A percentile compares a stretch with the other conserved stretches of the same genome.
These are phyloP conservation scores for Pelargonium cotyledonis DNA, from an alignment of 441 rosid genomes.

Conservation along the genomic window DNA sequence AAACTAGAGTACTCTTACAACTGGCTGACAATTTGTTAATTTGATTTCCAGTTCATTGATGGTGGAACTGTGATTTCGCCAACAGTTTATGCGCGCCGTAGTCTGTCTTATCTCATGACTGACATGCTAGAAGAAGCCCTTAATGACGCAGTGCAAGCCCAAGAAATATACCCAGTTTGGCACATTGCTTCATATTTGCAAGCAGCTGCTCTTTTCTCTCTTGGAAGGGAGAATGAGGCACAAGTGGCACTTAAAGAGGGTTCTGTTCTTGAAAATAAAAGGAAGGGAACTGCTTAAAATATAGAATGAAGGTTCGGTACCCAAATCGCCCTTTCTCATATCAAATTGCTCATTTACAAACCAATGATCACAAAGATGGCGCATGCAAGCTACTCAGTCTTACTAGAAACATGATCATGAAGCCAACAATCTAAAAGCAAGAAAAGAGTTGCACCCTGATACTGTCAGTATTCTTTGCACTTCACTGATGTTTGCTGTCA, in stretches of 20 bases:
- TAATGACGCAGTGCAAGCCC: slow-evolving; percentile 68
- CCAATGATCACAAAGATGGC: too few species aligned
- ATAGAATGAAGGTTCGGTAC: slow-evolving; percentile 5
- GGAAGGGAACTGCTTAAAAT: slow-evolving; percentile 25
- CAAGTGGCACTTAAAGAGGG: slow-evolving; percentile 65
- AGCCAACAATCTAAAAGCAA: background rate
- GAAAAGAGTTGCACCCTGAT: slow-evolving; percentile 11
- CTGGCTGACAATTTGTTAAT: slow-evolving; percentile 16
- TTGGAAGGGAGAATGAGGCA: slow-evolving; percentile 74
- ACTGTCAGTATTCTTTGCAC: slow-evolving; percentile 15
- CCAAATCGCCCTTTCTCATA: background rate
- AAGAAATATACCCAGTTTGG: slow-evolving; percentile 73
- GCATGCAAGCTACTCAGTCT: too few species aligned
- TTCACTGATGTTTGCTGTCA: slow-evolving; percentile 19
- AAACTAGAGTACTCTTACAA: background rate
- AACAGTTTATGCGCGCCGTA: slow-evolving; percentile 64
- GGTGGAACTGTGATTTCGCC: slow-evolving; percentile 78
- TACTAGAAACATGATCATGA: background rate
- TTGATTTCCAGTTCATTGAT: slow-evolving; percentile 54
- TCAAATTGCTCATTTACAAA: slow-evolving; percentile 11
- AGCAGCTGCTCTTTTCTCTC: slow-evolving; percentile 51
- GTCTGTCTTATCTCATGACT: slow-evolving; percentile 59
- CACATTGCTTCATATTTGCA: slow-evolving; percentile 69
- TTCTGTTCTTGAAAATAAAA: slow-evolving; percentile 52
- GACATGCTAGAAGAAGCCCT: slow-evolving; percentile 66